phyloP scores from a whole-genome alignment of 1,139 yeast genomes.

The Yamadazyma siamensis region DNA sequence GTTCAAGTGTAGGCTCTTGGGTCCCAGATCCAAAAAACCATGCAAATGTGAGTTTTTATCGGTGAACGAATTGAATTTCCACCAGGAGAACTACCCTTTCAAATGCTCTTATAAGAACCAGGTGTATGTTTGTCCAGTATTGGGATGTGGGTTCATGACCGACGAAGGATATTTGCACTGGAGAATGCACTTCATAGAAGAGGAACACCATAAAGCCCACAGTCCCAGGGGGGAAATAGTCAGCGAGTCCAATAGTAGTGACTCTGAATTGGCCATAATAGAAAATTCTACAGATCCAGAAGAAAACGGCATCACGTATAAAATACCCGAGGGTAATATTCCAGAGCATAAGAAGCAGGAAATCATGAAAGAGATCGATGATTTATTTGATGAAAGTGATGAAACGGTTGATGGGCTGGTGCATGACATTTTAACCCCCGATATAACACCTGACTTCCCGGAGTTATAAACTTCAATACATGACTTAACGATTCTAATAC shows the following conservation, averaged over 20 bases:
- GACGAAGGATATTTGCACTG: slow-evolving; percentile 35
- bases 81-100: slow-evolving; percentile 16
- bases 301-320: not conserved
- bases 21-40: slow-evolving; percentile 6
- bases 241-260: no score
- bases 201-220: slow-evolving; percentile 16
- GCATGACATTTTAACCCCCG: no score
- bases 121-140: slow-evolving; percentile 36
- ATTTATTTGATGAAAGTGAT: slow-evolving; percentile 14
- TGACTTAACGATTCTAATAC: no score
- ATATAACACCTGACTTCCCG: no score
- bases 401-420: no score
- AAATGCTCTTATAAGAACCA: slow-evolving; percentile 28
- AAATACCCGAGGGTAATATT: not conserved
- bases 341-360: not conserved
- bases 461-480: no score
- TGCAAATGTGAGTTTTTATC: slow-evolving; percentile 15
- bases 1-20: slow-evolving; percentile 13
- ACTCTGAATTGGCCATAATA: no score
- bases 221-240: slow-evolving; percentile 7
- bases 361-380: slow-evolving; percentile 12
- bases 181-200: slow-evolving; percentile 27
- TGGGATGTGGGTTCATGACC: slow-evolving; percentile 42
- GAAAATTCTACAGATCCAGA: not conserved
- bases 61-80: slow-evolving; percentile 18